Base-by-base conservation (phyloP, 2,329 filamentous ascomycete genomes). In the Exserohilum turcica region DNA sequence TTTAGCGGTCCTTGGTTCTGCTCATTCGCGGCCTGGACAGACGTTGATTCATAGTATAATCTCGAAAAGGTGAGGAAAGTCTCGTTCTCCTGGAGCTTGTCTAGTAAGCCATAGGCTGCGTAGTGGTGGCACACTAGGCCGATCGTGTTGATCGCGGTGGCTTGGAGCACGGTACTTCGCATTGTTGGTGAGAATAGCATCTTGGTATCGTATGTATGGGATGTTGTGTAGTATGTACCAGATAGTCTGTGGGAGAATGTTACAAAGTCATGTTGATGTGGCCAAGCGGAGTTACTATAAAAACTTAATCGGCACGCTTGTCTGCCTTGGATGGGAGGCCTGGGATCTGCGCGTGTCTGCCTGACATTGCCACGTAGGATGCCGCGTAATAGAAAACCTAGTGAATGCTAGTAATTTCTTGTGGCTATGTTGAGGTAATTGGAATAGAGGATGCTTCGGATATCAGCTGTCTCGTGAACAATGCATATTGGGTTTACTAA, bases 131-230 rank as follows among this genome's bases (percentile, higher is more conserved):
- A 39, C 3, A 61, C 21, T 13, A 29, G 28, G 4, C 31, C 46
- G 12, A 53, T 7, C 9, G 38, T 46, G 38, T 28, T 52, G 48
- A 61, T 47, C n/a, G 37, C 37, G 27, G 56, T 56, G 13, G 58
- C 48, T 35, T 61, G 52, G 12, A 61, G 52, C 15, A 61, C 58
- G 10, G 37, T 42, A 5, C 36, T 59, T 39, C 58, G 53, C 58
- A 56, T 61, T 12, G 47, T 47, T 47, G 54, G 44, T 12, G 44
- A 52, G 28, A 44, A 52, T 18, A 42, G 43, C 55, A 61, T 59
- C 28, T 5, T 43, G 6, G 3, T 19, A 27, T 39, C 15, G 3
- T 19, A 27, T 39, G 10, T 31, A 10, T 9, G 42, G 31, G 36
- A 19, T 18, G 27, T 35, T n/a, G 2, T 35, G 15, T 5, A 3